A percentile compares a stretch with the other conserved stretches of the same genome.
phyloP scores from a whole-genome alignment of 2,329 filamentous ascomycete species.

The Diplodia intermedia region DNA sequence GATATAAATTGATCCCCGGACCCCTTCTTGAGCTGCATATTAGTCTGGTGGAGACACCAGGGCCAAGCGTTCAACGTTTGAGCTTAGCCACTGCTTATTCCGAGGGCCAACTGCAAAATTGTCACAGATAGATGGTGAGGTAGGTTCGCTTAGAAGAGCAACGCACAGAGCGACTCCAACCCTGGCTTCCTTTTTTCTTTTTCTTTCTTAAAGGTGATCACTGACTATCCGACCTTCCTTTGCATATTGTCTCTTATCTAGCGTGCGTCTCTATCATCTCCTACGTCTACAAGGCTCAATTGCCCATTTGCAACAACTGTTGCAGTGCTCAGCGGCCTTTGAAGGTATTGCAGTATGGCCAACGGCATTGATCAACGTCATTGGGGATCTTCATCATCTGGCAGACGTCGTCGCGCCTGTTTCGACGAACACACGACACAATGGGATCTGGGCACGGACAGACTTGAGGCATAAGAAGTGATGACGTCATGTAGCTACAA shows the following conservation, averaged over 20 bases:
- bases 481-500: conserved; percentile 8
- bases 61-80: background rate
- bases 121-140: background rate
- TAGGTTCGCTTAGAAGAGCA: background rate
- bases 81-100: conserved; percentile 7
- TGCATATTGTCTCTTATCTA: background rate
- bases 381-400: background rate
- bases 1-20: background rate
- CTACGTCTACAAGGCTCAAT: background rate
- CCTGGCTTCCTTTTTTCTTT: background rate
- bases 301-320: background rate
- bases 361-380: background rate
- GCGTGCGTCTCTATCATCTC: background rate
- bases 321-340: background rate
- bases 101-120: background rate
- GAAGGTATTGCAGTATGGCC: background rate
- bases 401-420: too few relatives aligned
- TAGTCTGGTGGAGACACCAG: background rate
- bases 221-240: background rate
- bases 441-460: background rate
- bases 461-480: background rate
- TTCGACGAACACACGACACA: background rate
- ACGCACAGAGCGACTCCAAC: background rate
- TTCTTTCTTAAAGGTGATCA: background rate
- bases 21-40: background rate